Evolutionary conservation across 2,329 filamentous ascomycete species (phyloP), one percentile per base, ranked within the genome.

Genomic region (Pseudogymnoascus sp.): DNA sequence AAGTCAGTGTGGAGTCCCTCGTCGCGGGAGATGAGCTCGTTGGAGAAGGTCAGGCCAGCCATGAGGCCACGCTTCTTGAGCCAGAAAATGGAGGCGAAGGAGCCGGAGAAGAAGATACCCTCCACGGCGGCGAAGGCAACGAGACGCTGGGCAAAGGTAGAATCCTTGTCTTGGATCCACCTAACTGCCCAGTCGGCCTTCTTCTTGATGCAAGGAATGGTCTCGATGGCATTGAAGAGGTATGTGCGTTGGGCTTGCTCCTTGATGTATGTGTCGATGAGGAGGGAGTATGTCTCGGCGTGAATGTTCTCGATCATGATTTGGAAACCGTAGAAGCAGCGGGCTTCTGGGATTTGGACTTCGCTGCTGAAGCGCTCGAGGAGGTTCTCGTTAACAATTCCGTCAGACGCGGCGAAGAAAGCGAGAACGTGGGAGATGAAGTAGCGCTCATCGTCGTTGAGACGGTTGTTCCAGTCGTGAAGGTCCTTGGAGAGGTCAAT

Each of bases 251-350:
- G 93, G 75, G 90, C 89, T 66, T 91, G 90, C 82, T 99, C 94
- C 84, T 95, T 97, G 80, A 99, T 96, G 79, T 99, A 99, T 66
- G 93, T 97, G 77, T 99, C 94, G 75, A 99, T 99, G 75, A 99
- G 87, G 36, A 99, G 88, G 19, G 93, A 97, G 85, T 99, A 99
- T 62, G 94, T 99, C 82, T 99, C 94, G 14, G 94, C 97, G 84
- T 99, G 94, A 73, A 99, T 96, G 81, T 99, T 99, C 84, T 99
- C 94, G 91, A 99, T 97, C 94, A 99, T 99, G 82, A 97, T 97
- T 82, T 99, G 94, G 85, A 99, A 99, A 67, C 94, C 94, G 78
- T 99, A 99, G 84, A 99, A 99, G 87, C 94, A 99, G 72, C 94
- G 92, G 67, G 94, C 94, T 80, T 99, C 94, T 9, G 94, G 93